phyloP scores from a whole-genome alignment of 2,329 filamentous ascomycete species.

The Stachybotrys chlorohalonatus region DNA sequence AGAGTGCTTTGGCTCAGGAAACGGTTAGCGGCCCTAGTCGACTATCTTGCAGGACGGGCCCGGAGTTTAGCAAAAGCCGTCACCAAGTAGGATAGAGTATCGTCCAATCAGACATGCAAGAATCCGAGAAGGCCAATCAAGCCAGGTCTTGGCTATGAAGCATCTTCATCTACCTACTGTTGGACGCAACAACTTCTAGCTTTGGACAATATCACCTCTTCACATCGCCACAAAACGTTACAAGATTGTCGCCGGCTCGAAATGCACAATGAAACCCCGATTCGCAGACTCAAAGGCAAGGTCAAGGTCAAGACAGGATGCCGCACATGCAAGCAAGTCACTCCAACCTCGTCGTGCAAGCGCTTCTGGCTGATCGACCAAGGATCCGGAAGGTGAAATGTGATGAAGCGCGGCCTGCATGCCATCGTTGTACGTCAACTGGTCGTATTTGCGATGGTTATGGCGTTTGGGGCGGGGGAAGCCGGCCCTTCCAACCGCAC shows the following conservation, averaged over 20 bases:
- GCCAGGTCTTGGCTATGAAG: too few relatives aligned
- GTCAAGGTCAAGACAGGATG: slow-evolving; percentile 37
- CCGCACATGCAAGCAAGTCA: slow-evolving; percentile 43
- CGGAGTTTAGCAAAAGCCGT: too few relatives aligned
- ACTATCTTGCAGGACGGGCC: too few relatives aligned
- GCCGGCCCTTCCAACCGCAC: slow-evolving; percentile 15
- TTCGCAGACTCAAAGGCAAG: slow-evolving; percentile 4
- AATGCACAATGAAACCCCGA: too few relatives aligned
- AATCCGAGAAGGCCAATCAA: not conserved
- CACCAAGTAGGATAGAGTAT: too few relatives aligned
- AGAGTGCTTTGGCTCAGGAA: too few relatives aligned
- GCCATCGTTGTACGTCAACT: slow-evolving; percentile 40
- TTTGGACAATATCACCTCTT: too few relatives aligned
- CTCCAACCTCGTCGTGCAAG: not conserved
- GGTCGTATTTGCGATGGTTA: slow-evolving; percentile 49
- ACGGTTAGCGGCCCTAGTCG: too few relatives aligned
- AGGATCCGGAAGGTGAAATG: slow-evolving; percentile 50
- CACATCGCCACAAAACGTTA: too few relatives aligned
- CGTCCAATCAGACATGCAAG: not conserved
- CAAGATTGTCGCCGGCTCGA: too few relatives aligned
- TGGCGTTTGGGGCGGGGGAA: slow-evolving; percentile 28
- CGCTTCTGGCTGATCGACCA: not conserved
- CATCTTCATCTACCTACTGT: too few relatives aligned
- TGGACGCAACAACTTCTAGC: too few relatives aligned
- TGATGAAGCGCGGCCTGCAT: slow-evolving; percentile 43